phyloP scores from a whole-genome alignment of 805 yeast genomes.

The Cyberlindnera samutprakarnensis region DNA sequence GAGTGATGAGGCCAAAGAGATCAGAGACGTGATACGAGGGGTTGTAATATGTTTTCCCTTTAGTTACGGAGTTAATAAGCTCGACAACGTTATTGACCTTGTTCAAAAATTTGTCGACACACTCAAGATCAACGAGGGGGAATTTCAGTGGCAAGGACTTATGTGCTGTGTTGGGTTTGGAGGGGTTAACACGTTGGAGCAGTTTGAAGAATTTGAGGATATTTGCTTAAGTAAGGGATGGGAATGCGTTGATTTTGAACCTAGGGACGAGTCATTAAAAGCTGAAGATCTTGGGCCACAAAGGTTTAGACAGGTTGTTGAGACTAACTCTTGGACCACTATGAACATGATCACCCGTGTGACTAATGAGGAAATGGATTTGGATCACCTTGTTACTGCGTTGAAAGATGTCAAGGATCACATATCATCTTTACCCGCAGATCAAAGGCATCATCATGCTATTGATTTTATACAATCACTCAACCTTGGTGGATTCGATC shows the following conservation, averaged over 20 bases:
- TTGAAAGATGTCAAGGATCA: slow-evolving; percentile 6
- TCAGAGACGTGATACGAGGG: slow-evolving; percentile 27
- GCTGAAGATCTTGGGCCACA: slow-evolving; percentile 37
- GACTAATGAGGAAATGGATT: slow-evolving; percentile 5
- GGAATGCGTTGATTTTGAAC: slow-evolving; percentile 32
- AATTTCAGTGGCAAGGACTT: slow-evolving; percentile 9
- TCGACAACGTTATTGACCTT: not conserved
- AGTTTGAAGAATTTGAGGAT: slow-evolving; percentile 29
- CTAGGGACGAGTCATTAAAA: slow-evolving; percentile 31
- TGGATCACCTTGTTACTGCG: slow-evolving; percentile 6
- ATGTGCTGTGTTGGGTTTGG: slow-evolving; percentile 21
- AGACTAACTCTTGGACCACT: slow-evolving; percentile 20
- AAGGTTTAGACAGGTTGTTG: slow-evolving; percentile 38
- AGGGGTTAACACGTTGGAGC: slow-evolving; percentile 3
- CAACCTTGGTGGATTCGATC: slow-evolving; percentile 4
- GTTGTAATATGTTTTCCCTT: slow-evolving; percentile 16
- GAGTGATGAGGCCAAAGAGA: slow-evolving; percentile 8
- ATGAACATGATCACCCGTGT: not conserved
- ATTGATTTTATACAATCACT: slow-evolving; percentile 9
- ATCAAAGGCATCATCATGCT: slow-evolving; percentile 8
- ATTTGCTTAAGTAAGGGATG: slow-evolving; percentile 27
- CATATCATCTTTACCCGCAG: slow-evolving; percentile 5
- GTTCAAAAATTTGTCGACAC: not conserved
- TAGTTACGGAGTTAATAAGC: not conserved
- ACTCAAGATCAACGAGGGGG: slow-evolving; percentile 2